Base-by-base conservation (phyloP, 345 rosid genomes). In the Linum usitatissimum region DNA sequence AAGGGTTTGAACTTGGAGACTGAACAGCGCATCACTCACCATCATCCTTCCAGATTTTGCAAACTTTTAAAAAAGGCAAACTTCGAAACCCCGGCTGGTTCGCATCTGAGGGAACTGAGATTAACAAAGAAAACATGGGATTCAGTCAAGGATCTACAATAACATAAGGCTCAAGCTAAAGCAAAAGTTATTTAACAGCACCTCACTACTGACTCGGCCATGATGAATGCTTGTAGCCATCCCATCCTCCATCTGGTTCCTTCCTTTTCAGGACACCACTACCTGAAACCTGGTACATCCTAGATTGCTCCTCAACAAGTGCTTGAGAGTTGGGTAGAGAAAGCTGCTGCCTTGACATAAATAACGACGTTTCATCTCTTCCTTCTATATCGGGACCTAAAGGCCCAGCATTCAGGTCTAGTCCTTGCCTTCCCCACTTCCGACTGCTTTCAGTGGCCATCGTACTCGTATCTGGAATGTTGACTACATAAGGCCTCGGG, bases 191-290 rank as follows among this genome's bases (percentile, higher is more conserved):
- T 7, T 12, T 7, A 10, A 45, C 51, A 45, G 51, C 51, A 45
- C 51, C 51, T 45, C 51, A 45, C 51, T 45, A 45, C 51, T 45
- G 51, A 45, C 51, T 45, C 17, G 8, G 51, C 51, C 51, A 45
- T 45, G 51, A 15, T 45, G 51, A 15, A 45, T 45, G 51, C 51
- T 45, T 45, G 51, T 45, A 45, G 51, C 51, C 63, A 36, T 60
- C 63, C 63, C 48, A 60, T 38, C 63, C 63, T 13, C 48, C 48
- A 34, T 60, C 63, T 17, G 63, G 63, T n/a, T 60, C 63, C 21
- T 60, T 60, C 1, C 45, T 14, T 40, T 31, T 60, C 20, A 60
- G 38, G 5, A 60, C 48, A 9, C 63, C 63, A n/a, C 61, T n/a
- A 58, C 61, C 61, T 21, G 38, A 28, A 3, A 30, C 28, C 17